Conservation (phyloP, 352 stramenopile genomes). For the Poterioochromonas sp. region DNA sequence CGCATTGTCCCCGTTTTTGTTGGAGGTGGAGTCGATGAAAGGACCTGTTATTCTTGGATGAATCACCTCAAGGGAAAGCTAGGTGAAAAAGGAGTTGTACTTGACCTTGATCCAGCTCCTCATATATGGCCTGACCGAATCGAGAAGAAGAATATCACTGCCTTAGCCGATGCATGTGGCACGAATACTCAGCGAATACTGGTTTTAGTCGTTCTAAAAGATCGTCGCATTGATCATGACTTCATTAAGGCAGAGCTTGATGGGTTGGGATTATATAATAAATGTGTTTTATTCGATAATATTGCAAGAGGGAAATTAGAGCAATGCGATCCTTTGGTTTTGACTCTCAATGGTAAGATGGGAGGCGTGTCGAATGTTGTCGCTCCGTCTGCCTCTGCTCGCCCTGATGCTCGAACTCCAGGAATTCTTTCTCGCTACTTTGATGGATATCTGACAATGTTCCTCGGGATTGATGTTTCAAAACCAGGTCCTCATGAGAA, state of each 20-base stretch:
- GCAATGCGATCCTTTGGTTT: neutral
- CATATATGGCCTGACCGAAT: neutral
- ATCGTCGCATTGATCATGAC: neutral
- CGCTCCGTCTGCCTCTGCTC: neutral
- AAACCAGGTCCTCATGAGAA: neutral
- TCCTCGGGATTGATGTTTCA: conserved; percentile 17
- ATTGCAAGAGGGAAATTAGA: neutral
- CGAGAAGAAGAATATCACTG: neutral
- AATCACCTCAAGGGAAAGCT: neutral
- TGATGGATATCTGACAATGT: conserved; percentile 1
- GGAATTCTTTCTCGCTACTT: neutral
- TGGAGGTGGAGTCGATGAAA: too few species aligned
- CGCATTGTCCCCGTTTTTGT: too few species aligned
- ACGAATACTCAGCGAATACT: neutral
- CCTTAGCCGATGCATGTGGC: neutral
- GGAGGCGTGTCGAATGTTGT: neutral
- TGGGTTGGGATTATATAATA: neutral
- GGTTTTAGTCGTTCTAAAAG: neutral
- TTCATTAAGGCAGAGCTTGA: neutral
- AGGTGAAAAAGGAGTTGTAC: neutral
- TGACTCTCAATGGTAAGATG: conserved; percentile 18
- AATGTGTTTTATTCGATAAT: conserved; percentile 23
- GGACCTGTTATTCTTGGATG: neutral
- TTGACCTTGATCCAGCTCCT: neutral
- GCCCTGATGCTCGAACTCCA: neutral